phyloP scores from a whole-genome alignment of 495 filamentous ascomycete genomes.

The Penicillium soppii region DNA sequence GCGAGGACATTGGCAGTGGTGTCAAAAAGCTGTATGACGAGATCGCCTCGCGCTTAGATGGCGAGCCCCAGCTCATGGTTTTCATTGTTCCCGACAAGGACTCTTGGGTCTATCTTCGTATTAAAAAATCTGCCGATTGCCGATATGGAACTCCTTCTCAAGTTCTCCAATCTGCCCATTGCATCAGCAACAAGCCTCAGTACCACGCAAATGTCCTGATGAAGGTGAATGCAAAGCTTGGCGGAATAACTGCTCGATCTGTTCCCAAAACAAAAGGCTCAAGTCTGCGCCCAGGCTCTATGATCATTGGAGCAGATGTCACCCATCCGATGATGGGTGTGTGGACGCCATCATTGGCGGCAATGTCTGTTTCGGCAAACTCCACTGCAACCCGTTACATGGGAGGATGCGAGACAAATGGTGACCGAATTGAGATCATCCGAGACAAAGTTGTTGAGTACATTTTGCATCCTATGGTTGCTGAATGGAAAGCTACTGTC shows the following conservation, averaged over 20 bases:
- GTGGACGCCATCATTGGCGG: constrained; percentile 71
- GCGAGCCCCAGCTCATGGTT: constrained; percentile 62
- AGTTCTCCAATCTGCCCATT: constrained; percentile 61
- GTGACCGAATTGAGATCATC: constrained; percentile 73
- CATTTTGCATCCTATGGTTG: constrained; percentile 62
- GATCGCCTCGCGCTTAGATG: constrained; percentile 44
- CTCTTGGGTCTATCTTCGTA: constrained; percentile 62
- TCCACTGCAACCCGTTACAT: constrained; percentile 64
- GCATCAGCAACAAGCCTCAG: constrained; percentile 61
- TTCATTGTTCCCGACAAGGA: constrained; percentile 71
- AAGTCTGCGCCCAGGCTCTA: constrained; percentile 51
- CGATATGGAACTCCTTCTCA: constrained; percentile 78
- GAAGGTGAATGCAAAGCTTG: constrained; percentile 97
- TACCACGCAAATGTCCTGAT: constrained; percentile 87
- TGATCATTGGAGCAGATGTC: constrained; percentile 87
- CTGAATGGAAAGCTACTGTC: constrained; percentile 60
- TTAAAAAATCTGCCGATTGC: constrained; percentile 83
- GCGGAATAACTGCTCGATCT: constrained; percentile 65
- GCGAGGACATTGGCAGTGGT: constrained; percentile 49
- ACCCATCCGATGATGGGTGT: constrained; percentile 74
- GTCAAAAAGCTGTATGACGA: constrained; percentile 53
- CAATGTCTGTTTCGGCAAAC: constrained; percentile 82
- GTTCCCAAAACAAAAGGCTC: constrained; percentile 30
- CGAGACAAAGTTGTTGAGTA: constrained; percentile 56
- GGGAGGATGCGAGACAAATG: constrained; percentile 76